These are phyloP conservation scores for Cutaneotrichosporon dermatis DNA, from an alignment of 1,284 basidiomycete species.

Conservation along the genomic window DNA sequence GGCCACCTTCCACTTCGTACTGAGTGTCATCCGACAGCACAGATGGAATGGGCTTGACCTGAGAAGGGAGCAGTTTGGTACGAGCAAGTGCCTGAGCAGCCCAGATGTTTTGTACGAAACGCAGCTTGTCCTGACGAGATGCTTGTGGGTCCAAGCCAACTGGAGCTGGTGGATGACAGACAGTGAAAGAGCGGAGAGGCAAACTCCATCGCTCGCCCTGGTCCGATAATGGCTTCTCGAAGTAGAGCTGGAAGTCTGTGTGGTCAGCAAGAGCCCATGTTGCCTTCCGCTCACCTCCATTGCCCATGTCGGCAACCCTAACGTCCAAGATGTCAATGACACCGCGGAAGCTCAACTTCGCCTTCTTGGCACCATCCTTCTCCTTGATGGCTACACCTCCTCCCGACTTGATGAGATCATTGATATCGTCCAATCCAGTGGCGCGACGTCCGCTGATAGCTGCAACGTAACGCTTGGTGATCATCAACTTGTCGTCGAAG, in stretches of 20 bases:
- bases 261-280: conserved; percentile 7
- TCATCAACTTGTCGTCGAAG: conserved; percentile 90
- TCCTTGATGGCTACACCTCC: conserved; percentile 46
- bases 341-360: conserved; percentile 78
- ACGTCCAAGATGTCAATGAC: conserved; percentile 79
- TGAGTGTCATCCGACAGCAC: conserved; percentile 59
- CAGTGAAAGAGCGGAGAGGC: conserved; percentile 68
- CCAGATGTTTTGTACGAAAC: conserved; percentile 85
- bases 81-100: conserved; percentile 72
- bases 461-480: conserved; percentile 77
- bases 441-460: conserved; percentile 68
- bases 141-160: conserved; percentile 61
- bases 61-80: conserved; percentile 53
- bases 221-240: conserved; percentile 73
- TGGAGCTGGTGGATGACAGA: conserved; percentile 65
- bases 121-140: conserved; percentile 63
- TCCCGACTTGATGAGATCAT: conserved; percentile 62
- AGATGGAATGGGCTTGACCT: conserved; percentile 49
- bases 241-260: conserved; percentile 74
- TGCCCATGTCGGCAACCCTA: conserved; percentile 76
- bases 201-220: conserved; percentile 78
- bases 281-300: conserved; percentile 58
- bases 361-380: conserved; percentile 57
- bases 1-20: conserved; percentile 28
- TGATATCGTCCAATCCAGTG: conserved; percentile 79